phyloP scores from a whole-genome alignment of 306 rosid species.

The Cicer yamashitae region DNA sequence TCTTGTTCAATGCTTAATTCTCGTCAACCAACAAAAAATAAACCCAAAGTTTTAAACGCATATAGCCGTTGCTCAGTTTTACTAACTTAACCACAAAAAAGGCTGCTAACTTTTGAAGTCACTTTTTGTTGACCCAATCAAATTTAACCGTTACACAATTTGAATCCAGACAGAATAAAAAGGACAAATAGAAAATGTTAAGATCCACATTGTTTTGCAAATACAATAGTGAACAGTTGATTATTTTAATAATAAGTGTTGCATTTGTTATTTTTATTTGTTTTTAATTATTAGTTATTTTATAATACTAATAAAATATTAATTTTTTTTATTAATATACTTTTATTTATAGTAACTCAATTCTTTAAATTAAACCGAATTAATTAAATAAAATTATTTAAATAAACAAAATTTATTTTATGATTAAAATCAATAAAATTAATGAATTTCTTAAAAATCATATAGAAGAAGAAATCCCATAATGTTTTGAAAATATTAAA shows the following conservation, averaged over 20 bases:
- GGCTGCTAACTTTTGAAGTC: background rate
- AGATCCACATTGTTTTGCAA: constrained; percentile 33
- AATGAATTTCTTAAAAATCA: no score
- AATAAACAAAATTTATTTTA: no score
- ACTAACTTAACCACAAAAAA: constrained; percentile 6
- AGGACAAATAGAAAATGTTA: constrained; percentile 43
- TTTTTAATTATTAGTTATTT: background rate
- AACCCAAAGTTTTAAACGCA: constrained; percentile 12
- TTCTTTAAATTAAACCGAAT: no score
- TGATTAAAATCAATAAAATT: no score
- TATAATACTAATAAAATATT: no score
- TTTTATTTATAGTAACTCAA: no score
- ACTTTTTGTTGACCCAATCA: constrained; percentile 35
- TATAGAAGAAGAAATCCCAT: no score
- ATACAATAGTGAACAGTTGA: background rate
- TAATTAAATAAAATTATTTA: no score
- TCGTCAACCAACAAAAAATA: constrained; percentile 1
- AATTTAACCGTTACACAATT: constrained; percentile 50
- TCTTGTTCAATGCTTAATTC: constrained; percentile 19
- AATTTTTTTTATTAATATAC: no score
- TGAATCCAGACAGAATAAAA: constrained; percentile 37
- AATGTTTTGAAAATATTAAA: background rate
- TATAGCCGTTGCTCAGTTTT: constrained; percentile 43
- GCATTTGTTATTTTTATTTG: no score
- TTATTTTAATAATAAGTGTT: no score